A percentile compares a stretch with the other conserved stretches of the same genome.
These are phyloP conservation scores for Dipodascus albidus DNA, from an alignment of 805 yeast genomes.

Conservation along the genomic window DNA sequence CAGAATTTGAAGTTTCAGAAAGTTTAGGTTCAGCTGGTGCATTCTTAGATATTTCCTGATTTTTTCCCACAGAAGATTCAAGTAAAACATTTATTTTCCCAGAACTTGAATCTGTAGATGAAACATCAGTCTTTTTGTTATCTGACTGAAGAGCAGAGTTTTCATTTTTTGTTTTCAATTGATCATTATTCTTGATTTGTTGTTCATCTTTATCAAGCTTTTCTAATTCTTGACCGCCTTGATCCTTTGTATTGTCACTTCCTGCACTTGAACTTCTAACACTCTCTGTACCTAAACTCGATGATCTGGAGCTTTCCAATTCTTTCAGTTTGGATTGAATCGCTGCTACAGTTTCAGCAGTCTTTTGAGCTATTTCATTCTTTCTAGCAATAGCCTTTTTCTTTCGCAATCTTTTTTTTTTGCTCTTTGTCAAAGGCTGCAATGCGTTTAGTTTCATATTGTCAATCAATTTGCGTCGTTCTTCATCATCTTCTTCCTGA, in stretches of 20 bases:
- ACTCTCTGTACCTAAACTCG: neutral
- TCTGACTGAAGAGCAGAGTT: neutral
- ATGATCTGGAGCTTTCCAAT: neutral
- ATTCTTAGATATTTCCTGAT: neutral
- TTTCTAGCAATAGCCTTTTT: neutral
- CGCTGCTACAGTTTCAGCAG: neutral
- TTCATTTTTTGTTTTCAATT: neutral
- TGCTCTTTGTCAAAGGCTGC: neutral
- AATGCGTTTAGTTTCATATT: neutral
- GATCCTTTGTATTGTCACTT: too few species aligned
- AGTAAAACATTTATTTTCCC: too few species aligned
- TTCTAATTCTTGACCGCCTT: neutral
- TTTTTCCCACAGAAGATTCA: too few species aligned
- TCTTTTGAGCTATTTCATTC: neutral
- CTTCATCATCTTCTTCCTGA: neutral
- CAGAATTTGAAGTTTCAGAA: neutral
- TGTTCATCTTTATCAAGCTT: neutral
- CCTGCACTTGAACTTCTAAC: neutral
- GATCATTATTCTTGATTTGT: neutral
- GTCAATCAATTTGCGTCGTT: neutral
- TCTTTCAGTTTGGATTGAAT: neutral
- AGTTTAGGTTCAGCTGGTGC: neutral
- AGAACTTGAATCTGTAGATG: too few species aligned
- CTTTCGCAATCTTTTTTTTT: neutral
- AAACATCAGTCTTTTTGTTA: too few species aligned